Evolutionary conservation across 139 green algal genomes (phyloP).

Genomic region (Chlorella sp.): DNA sequence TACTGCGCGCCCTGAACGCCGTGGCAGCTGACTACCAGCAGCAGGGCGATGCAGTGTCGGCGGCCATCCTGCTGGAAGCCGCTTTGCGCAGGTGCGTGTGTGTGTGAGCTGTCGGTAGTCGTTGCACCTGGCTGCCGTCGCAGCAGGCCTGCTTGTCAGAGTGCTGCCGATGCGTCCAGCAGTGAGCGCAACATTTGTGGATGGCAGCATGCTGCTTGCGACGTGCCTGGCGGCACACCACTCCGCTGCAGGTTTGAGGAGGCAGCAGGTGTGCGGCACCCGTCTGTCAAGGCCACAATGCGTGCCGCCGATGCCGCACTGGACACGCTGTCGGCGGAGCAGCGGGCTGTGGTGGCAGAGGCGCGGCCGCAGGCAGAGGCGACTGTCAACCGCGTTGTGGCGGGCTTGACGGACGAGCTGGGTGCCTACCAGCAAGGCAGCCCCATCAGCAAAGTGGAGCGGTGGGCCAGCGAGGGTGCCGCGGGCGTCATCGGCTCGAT

Average conservation of each 20-base stretch:
- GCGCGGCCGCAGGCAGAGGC: background rate
- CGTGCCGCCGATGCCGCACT: slow-evolving; percentile 14
- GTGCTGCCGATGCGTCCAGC: no score
- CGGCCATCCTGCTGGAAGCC: slow-evolving; percentile 49
- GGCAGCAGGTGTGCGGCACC: background rate
- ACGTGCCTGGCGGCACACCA: no score
- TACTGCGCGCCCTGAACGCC: slow-evolving; percentile 28
- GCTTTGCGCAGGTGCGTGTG: slow-evolving; percentile 40
- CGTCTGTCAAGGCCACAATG: background rate
- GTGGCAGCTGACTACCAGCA: slow-evolving; percentile 43
- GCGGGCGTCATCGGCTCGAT: slow-evolving; percentile 5
- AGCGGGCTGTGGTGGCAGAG: background rate
- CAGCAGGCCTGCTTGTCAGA: no score
- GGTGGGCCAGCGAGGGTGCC: slow-evolving; percentile 34
- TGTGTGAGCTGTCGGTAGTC: no score
- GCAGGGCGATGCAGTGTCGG: slow-evolving; percentile 43
- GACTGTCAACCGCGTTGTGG: background rate
- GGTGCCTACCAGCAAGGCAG: slow-evolving; percentile 42
- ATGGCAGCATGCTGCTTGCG: no score
- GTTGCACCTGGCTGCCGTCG: no score
- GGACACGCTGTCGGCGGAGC: slow-evolving; percentile 9
- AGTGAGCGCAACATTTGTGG: no score
- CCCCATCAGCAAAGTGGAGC: slow-evolving; percentile 16
- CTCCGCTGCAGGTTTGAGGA: slow-evolving; percentile 33
- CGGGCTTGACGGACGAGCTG: slow-evolving; percentile 43